Percentiles rank a stretch among this genome's conserved stretches.
phyloP scores from a whole-genome alignment of 2,329 filamentous ascomycete species.

The Fusarium phyllophilum region DNA sequence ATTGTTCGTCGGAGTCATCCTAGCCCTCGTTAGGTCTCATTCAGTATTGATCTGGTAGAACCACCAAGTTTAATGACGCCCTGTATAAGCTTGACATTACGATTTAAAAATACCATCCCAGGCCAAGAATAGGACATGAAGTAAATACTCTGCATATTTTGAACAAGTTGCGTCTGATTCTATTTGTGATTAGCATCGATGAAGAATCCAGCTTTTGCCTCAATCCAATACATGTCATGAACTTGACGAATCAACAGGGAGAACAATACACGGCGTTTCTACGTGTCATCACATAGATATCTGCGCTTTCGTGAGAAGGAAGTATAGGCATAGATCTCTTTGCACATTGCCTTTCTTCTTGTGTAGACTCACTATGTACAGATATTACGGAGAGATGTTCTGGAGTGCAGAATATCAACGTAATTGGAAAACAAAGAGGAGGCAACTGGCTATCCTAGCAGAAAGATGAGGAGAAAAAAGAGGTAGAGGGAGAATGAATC shows the following conservation, averaged over 20 bases:
- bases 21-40: background rate
- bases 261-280: background rate
- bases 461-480: background rate
- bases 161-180: background rate
- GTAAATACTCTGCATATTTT: background rate
- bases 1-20: background rate
- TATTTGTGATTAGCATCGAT: background rate
- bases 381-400: background rate
- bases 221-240: background rate
- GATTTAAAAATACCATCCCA: background rate
- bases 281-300: background rate
- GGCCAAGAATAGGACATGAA: background rate
- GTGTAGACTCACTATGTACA: background rate
- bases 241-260: background rate
- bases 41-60: background rate
- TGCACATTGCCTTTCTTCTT: background rate
- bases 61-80: background rate
- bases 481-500: background rate
- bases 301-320: background rate
- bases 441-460: background rate
- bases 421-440: background rate
- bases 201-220: background rate
- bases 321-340: background rate
- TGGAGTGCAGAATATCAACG: background rate
- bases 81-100: background rate